A percentile compares a stretch with the other conserved stretches of the same genome.
These are phyloP conservation scores for Beauveria rudraprayagi DNA, from an alignment of 2,329 filamentous ascomycete genomes.

Conservation along the genomic window DNA sequence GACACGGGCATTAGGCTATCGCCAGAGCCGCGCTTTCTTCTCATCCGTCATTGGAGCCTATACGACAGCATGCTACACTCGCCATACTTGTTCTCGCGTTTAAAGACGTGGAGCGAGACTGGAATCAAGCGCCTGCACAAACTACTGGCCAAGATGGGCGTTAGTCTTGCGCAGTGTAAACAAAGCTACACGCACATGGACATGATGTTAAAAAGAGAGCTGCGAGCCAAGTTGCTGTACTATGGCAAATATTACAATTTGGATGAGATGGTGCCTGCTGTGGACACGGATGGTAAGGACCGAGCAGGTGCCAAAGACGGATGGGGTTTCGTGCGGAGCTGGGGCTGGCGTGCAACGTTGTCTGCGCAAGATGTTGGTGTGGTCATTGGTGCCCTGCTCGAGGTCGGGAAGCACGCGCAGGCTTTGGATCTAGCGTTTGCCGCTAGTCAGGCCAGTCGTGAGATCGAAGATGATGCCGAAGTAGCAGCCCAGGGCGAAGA, in stretches of 20 bases:
- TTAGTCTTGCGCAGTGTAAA: constrained; percentile 86
- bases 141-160: constrained; percentile 94
- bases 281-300: constrained; percentile 61
- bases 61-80: constrained; percentile 99
- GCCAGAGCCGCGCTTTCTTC: constrained; percentile 84
- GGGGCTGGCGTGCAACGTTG: constrained; percentile 94
- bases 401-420: constrained; percentile 63
- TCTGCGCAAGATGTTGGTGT: constrained; percentile 93
- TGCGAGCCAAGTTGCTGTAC: constrained; percentile 78
- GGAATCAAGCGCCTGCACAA: constrained; percentile 88
- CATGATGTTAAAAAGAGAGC: constrained; percentile 84
- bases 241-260: constrained; percentile 91
- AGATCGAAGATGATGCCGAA: constrained; percentile 40
- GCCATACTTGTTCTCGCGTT: constrained; percentile 80
- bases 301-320: constrained; percentile 72
- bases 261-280: constrained; percentile 81
- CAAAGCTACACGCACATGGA: constrained; percentile 98
- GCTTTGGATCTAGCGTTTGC: constrained; percentile 23
- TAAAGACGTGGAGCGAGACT: constrained; percentile 90
- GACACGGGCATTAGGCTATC: constrained; percentile 89
- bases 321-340: constrained; percentile 94
- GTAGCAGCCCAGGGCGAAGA: constrained; percentile 50
- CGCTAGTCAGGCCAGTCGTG: constrained; percentile 26
- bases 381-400: constrained; percentile 81
- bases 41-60: constrained; percentile 92